Evolutionary conservation across 2,329 filamentous ascomycete species (phyloP).

Genomic region (Epichloe hybrida): DNA sequence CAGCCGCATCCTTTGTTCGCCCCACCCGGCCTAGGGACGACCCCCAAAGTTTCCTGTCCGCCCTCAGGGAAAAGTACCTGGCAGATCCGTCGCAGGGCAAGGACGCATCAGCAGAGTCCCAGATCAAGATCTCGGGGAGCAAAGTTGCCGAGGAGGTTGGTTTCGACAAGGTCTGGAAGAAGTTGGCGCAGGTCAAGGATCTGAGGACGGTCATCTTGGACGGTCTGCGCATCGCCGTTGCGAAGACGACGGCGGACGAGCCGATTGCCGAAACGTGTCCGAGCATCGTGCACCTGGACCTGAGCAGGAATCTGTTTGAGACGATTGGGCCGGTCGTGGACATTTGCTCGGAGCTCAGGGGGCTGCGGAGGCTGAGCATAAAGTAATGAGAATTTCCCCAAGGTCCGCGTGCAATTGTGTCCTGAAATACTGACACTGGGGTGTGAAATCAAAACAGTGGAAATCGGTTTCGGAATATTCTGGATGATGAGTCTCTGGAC

Average conservation of each 20-base stretch:
- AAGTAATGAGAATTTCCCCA: conserved; percentile 29
- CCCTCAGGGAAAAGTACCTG: conserved; percentile 73
- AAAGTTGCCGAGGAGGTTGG: conserved; percentile 90
- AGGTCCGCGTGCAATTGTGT: too few relatives aligned
- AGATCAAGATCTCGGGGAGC: conserved; percentile 51
- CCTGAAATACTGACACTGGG: neutral
- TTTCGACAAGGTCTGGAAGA: conserved; percentile 78
- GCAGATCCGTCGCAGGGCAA: conserved; percentile 30
- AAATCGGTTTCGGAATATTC: conserved; percentile 49
- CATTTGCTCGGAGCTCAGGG: conserved; percentile 57
- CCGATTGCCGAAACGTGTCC: conserved; percentile 41
- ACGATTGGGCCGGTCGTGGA: conserved; percentile 50
- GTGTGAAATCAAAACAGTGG: conserved; percentile 36
- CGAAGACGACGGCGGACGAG: conserved; percentile 18
- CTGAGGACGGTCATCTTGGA: conserved; percentile 75
- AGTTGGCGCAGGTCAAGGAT: conserved; percentile 66
- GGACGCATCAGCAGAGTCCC: conserved; percentile 23
- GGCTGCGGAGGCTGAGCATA: conserved; percentile 51
- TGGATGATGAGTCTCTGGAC: conserved; percentile 21
- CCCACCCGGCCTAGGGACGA: conserved; percentile 57
- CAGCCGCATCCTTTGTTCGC: conserved; percentile 76
- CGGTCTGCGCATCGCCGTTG: conserved; percentile 46
- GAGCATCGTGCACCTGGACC: conserved; percentile 63
- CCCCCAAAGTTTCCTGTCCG: conserved; percentile 62
- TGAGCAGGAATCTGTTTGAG: conserved; percentile 74